Evolutionary conservation across 192 early-diverging fungal species (phyloP), one percentile per base, ranked within the genome.

Genomic region (Coemansia sp.): DNA sequence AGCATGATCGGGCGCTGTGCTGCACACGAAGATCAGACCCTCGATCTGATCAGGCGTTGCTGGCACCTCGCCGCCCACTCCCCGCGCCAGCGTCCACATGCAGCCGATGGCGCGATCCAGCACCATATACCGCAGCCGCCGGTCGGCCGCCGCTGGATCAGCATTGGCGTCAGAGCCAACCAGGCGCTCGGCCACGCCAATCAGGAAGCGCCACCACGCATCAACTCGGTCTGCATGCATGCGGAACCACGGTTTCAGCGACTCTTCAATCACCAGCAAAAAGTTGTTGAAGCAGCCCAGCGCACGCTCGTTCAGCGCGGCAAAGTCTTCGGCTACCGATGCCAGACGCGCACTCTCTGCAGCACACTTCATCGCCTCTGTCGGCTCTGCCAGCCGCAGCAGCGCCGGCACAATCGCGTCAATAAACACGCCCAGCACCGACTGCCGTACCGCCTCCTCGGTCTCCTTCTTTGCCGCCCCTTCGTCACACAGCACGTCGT

Each of bases 211-310:
- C 89, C 89, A 92, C 73, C 67, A 76, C 12, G 21, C 21, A 32
- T 58, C 61, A 10, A 73, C 71, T n/a, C 51, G 21, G 47, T 73
- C 68, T 24, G 21, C 60, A 25, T 75, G 67, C 56, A 58, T 32
- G 52, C 48, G 81, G 67, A 89, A 90, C 90, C 89, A 92, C 43
- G 73, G 79, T 47, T 82, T 81, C 21, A 84, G 82, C 2, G 86
- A 70, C 52, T 92, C 89, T 29, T 84, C 84, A 74, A 92, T 84
- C n/a, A 85, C 82, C 58, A 92, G 76, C 60, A 90, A 75, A 63
- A 89, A 88, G 72, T 92, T 92, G 73, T 89, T 90, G 39, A 92
- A 66, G 58, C 87, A 90, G 41, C 86, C 87, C 45, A 92, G 68
- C 2, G 90, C 85, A 24, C 89, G 84, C 35, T 87, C 73, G 60